Base-by-base conservation (phyloP, 208 protist genomes). In the Leptomonas pyrrhocoris region DNA sequence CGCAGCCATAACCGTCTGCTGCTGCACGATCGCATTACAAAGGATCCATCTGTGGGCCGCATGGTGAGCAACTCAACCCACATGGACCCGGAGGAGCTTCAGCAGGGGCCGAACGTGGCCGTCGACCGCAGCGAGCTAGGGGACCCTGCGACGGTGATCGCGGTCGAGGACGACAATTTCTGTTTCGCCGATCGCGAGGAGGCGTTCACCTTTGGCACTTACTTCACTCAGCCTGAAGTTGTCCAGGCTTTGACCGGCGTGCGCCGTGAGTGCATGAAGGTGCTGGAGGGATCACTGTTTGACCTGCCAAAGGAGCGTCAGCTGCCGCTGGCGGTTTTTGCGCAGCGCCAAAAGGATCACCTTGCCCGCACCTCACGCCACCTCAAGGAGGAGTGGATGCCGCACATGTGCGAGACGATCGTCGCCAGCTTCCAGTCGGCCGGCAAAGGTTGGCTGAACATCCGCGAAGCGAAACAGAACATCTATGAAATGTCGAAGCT, bases 361-460 rank as follows among this genome's bases (percentile, higher is more conserved):
- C 92, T 98, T 67, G 51, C 77, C 30, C 27, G 65, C 27, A 73
- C 92, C 30, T 76, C 82, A 18, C 63, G 74, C 46, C 95, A 96
- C 69, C 85, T 99, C 30, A 97, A 96, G 74, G 85, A 90, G 30
- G 80, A 84, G 30, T 99, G 97, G 97, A 73, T 95, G 45, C 73
- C 92, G 60, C 90, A 85, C 56, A 89, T 99, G 28, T 95, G 96
- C 67, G 85, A 86, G 23, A 84, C 88, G 42, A 96, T 99, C 74
- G 74, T 77, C 30, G 66, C 79, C 23, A 92, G 89, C 76, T 94
- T 99, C 53, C 73, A 85, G 61, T 90, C 92, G n/a, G 88, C 98
- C 7, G 97, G 96, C 28, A 99, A 99, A 75, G 98, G 98, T n/a
- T 99, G 98, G 98, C 88, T 99, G 49, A 99, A 99, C 80, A 81